Base-by-base conservation (phyloP, 352 stramenopile species). In the Globisporangium nunn region DNA sequence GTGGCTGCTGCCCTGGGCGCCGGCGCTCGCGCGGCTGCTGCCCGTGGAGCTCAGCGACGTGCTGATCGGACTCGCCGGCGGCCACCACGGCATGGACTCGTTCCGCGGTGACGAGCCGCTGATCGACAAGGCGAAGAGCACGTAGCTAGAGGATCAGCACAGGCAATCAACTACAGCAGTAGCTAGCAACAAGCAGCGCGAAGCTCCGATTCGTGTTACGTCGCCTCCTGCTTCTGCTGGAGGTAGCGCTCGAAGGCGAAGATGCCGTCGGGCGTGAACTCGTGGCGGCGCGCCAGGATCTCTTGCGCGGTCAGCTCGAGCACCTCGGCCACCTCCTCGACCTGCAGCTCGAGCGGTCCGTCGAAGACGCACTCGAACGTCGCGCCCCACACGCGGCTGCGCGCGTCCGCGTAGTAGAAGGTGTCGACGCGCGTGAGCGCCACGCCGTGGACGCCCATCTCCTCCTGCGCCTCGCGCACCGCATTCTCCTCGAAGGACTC, bases 181-280 rank as follows among this genome's bases (percentile, higher is more conserved):
- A 23, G 23, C 23, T 15, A 50, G 45, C 6, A 50, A 31, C 45
- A 31, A 30, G 15, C 45, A 8, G 8, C 45, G 8, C 15, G 18
- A 37, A 8, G 23, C 40, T 3, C 39, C 48, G 18, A 18, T n/a
- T 28, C 6, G 40, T 3, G 15, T 5, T 8, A 44, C 10, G 43
- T 29, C 18, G n/a, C 6, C 17, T 8, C 31, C 50, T 54, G 28
- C 52, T 54, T 23, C 23, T 23, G 14, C 29, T 66, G 4, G 12
- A 40, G 37, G 53, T 92, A 94, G 43, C 82, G 72, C 56, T 91
- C 66, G 12, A 94, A 87, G 2, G 84, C 81, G 52, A 82, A 73
- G 52, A 94, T 87, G 58, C 84, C 81, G 61, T 94, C 81, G 15
- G 84, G 81, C 28, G 84, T 94, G 62, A 94, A 92, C 57, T 89